Conservation (phyloP, 257 asterid genomes). For the Ballota nigra region DNA sequence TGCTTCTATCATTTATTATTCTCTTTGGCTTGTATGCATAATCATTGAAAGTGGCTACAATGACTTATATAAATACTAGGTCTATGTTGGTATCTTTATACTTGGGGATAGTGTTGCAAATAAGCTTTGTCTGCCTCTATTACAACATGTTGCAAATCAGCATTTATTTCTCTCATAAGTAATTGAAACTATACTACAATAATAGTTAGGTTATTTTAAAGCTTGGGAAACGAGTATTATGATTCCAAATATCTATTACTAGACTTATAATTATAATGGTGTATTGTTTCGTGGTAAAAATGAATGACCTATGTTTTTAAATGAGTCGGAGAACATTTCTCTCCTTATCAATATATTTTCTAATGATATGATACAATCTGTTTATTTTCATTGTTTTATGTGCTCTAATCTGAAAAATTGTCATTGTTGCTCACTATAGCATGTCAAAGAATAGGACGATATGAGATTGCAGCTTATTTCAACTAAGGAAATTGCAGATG, state of each 20-base stretch:
- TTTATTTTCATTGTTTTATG: neutral
- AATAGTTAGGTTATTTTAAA: neutral
- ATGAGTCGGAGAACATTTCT: neutral
- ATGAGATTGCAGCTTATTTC: slow-evolving; percentile 57
- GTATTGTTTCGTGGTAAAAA: neutral
- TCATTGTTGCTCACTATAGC: slow-evolving; percentile 33
- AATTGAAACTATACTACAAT: neutral
- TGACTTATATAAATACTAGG: neutral
- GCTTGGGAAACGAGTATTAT: neutral
- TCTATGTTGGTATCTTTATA: neutral
- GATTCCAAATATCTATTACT: neutral
- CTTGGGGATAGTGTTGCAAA: neutral
- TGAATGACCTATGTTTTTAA: neutral
- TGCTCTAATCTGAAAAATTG: slow-evolving; percentile 4
- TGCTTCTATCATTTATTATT: neutral
- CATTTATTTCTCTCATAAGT: neutral
- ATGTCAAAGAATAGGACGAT: slow-evolving; percentile 59
- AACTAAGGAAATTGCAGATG: slow-evolving; percentile 72
- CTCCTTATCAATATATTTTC: neutral
- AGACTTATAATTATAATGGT: neutral
- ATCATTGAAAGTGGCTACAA: neutral
- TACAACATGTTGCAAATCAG: neutral
- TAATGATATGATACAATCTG: neutral
- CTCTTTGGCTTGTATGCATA: neutral
- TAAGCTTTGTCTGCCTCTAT: neutral